Percentiles rank a stretch among this genome's conserved stretches.
phyloP scores from a whole-genome alignment of 208 protist genomes.

The Leptomonas seymouri region DNA sequence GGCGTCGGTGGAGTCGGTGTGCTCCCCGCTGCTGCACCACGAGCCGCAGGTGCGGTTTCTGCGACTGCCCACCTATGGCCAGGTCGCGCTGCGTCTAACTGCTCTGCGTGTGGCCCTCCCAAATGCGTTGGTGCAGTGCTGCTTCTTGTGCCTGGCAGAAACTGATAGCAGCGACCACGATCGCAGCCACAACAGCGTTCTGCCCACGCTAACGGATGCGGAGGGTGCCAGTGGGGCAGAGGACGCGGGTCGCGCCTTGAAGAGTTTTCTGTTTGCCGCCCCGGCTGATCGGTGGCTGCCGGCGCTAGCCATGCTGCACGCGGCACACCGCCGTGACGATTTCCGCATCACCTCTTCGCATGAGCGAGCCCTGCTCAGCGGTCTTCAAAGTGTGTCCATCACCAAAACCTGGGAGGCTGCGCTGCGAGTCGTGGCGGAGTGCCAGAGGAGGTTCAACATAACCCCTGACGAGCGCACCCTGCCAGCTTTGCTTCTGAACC shows the following conservation, averaged over 20 bases:
- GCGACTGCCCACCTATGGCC: constrained; percentile 45
- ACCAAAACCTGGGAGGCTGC: constrained; percentile 55
- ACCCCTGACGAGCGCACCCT: constrained; percentile 54
- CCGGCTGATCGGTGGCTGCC: constrained; percentile 45
- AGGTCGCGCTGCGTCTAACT: constrained; percentile 32
- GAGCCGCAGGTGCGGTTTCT: constrained; percentile 71
- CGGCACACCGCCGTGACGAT: constrained; percentile 16
- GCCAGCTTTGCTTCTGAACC: constrained; percentile 61
- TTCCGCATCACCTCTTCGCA: constrained; percentile 64
- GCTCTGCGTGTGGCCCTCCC: constrained; percentile 35
- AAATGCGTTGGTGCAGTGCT: constrained; percentile 71
- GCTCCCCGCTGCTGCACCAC: constrained; percentile 52
- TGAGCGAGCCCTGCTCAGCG: constrained; percentile 57
- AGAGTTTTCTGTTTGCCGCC: constrained; percentile 22
- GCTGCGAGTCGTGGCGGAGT: constrained; percentile 39
- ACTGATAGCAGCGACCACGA: neutral
- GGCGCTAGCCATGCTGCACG: constrained; percentile 46
- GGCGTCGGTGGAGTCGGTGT: constrained; percentile 52
- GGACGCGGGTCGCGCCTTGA: neutral
- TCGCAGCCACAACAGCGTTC: neutral
- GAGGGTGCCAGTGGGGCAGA: neutral
- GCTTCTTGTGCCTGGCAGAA: constrained; percentile 66
- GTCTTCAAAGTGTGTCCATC: constrained; percentile 73
- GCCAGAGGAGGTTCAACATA: constrained; percentile 32
- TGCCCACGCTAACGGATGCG: no score